Conservation (phyloP, 108 stramenopile genomes). For the Fistulifera pelliculosa region DNA sequence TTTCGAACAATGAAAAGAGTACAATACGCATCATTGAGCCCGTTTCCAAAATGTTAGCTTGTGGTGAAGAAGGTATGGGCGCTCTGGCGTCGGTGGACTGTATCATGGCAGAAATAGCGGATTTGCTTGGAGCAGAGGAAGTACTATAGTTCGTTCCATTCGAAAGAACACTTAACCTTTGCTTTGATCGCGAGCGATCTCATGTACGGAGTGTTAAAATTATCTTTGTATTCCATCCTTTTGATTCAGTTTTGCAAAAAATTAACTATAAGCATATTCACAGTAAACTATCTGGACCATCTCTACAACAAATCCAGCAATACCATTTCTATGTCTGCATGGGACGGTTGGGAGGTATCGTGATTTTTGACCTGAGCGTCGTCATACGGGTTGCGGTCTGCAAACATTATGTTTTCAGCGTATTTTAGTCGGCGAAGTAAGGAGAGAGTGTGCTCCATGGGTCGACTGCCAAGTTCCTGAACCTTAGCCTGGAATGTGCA, state of each 20-base stretch:
- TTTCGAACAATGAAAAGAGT: background rate
- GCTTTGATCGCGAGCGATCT: no score
- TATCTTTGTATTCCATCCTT: no score
- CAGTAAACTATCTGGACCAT: no score
- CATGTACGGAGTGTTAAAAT: no score
- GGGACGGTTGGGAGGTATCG: slow-evolving; percentile 19
- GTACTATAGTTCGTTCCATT: no score
- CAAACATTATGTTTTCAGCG: slow-evolving; percentile 57
- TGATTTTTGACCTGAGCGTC: slow-evolving; percentile 10
- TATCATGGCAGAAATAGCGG: slow-evolving; percentile 19
- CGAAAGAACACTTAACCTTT: no score
- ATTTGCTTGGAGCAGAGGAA: no score
- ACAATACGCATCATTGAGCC: slow-evolving; percentile 36
- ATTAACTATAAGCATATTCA: no score
- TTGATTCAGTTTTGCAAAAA: no score
- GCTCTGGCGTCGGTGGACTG: slow-evolving; percentile 68
- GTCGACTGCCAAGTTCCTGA: slow-evolving; percentile 42
- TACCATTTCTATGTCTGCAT: slow-evolving; percentile 70
- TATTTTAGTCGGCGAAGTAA: slow-evolving; percentile 67
- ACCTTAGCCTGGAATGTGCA: slow-evolving; percentile 41
- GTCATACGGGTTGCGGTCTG: slow-evolving; percentile 43
- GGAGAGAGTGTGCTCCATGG: slow-evolving; percentile 47
- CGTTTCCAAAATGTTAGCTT: slow-evolving; percentile 65
- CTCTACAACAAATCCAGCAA: slow-evolving; percentile 61
- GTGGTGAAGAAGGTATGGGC: slow-evolving; percentile 77